Conservation (phyloP, 2,329 filamentous ascomycete genomes). For the Colletotrichum kahawae region DNA sequence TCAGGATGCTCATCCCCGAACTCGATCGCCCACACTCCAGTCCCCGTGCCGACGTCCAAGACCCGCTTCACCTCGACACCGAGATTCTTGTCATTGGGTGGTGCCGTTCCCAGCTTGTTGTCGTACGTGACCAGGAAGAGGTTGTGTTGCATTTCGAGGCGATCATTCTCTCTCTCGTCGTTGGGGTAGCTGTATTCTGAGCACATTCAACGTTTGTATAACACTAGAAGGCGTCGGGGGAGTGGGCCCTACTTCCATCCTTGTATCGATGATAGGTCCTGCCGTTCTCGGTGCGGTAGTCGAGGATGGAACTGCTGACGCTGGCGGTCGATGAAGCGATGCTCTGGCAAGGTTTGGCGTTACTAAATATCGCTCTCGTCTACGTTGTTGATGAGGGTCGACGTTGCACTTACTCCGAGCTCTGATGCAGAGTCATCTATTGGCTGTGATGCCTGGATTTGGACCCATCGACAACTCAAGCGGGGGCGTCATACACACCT, state of each 20-base stretch:
- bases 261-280: constrained; percentile 38
- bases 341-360: neutral
- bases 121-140: constrained; percentile 28
- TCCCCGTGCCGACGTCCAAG: constrained; percentile 35
- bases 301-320: constrained; percentile 25
- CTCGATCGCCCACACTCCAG: constrained; percentile 36
- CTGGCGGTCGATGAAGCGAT: neutral
- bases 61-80: constrained; percentile 24
- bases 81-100: neutral
- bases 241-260: neutral
- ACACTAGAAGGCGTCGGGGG: neutral
- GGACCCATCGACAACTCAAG: accelerated
- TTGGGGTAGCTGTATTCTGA: neutral
- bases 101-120: constrained; percentile 25
- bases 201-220: neutral
- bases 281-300: constrained; percentile 39
- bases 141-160: constrained; percentile 30
- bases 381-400: neutral
- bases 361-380: neutral
- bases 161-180: constrained; percentile 32
- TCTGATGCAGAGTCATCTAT: neutral
- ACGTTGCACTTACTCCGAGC: neutral
- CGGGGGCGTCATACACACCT: neutral
- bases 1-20: constrained; percentile 35
- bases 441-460: neutral